phyloP scores from a whole-genome alignment of 768 basidiomycete species.

The Pleurotus ostreatus region DNA sequence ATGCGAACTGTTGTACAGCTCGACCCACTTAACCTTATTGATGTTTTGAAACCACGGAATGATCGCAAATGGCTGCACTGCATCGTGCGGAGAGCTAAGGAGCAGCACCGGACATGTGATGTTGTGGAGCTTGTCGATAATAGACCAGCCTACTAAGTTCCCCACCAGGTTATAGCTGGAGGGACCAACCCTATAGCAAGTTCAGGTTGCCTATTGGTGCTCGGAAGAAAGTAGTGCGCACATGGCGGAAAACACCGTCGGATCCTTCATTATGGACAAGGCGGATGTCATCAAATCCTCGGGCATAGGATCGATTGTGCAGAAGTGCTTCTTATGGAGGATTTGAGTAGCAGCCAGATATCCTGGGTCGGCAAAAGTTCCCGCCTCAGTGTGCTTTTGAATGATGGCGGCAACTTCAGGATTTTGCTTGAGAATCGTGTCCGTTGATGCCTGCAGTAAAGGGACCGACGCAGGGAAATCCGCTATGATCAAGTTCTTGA shows the following conservation, averaged over 20 bases:
- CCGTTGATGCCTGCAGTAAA: conserved; percentile 17
- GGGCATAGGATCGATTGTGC: conserved; percentile 28
- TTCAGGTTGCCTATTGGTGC: neutral
- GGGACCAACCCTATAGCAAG: conserved; percentile 27
- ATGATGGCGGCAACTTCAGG: neutral
- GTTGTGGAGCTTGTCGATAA: conserved; percentile 17
- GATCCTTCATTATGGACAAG: conserved; percentile 20
- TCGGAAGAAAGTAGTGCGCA: conserved; percentile 13
- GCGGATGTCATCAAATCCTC: conserved; percentile 25
- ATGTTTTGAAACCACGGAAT: conserved; percentile 20
- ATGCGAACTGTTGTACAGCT: conserved; percentile 25
- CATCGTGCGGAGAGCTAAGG: conserved; percentile 18
- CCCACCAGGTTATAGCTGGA: conserved; percentile 27
- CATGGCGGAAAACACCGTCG: conserved; percentile 29
- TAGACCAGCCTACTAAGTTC: conserved; percentile 16
- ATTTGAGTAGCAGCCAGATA: conserved; percentile 24
- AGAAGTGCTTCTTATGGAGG: conserved; percentile 31
- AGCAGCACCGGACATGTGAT: conserved; percentile 19
- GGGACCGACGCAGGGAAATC: conserved; percentile 24
- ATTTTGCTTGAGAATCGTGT: neutral
- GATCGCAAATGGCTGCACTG: conserved; percentile 16
- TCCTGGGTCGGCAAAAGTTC: conserved; percentile 16
- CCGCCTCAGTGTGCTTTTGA: neutral
- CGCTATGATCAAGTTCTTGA: conserved; percentile 29
- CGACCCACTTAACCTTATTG: conserved; percentile 30